phyloP scores from a whole-genome alignment of 345 rosid species.

The Sisymbrium irio region DNA sequence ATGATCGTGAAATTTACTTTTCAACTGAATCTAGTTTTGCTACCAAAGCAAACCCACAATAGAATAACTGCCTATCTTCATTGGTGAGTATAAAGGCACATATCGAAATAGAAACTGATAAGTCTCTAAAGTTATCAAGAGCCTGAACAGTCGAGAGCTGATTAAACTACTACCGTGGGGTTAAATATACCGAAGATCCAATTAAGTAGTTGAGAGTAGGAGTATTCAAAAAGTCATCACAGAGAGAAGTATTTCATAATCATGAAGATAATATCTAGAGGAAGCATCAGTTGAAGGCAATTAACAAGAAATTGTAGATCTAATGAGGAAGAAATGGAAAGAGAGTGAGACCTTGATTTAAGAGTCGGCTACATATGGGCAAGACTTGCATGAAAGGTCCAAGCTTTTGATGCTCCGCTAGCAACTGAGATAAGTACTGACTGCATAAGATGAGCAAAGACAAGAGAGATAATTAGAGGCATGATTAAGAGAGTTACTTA shows the following conservation, averaged over 20 bases:
- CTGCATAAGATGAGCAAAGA: conserved; percentile 42
- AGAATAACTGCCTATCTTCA: neutral
- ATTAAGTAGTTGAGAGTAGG: neutral
- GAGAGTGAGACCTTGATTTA: conserved; percentile 72
- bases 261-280: neutral
- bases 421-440: conserved; percentile 82
- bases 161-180: neutral
- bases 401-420: conserved; percentile 96
- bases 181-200: neutral
- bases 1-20: neutral
- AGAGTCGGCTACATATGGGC: conserved; percentile 85
- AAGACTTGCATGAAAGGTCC: conserved; percentile 95
- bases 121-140: no score
- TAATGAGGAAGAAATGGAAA: conserved; percentile 35
- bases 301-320: conserved; percentile 50
- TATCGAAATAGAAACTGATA: neutral
- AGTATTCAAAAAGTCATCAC: neutral
- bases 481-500: neutral
- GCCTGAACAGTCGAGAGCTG: neutral
- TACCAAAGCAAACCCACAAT: conserved; percentile 20
- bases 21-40: neutral
- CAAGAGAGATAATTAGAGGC: conserved; percentile 4
- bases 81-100: neutral
- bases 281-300: neutral
- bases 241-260: neutral